These are phyloP conservation scores for Eucalyptus erythrocorys DNA, from an alignment of 345 rosid species.

Conservation along the genomic window DNA sequence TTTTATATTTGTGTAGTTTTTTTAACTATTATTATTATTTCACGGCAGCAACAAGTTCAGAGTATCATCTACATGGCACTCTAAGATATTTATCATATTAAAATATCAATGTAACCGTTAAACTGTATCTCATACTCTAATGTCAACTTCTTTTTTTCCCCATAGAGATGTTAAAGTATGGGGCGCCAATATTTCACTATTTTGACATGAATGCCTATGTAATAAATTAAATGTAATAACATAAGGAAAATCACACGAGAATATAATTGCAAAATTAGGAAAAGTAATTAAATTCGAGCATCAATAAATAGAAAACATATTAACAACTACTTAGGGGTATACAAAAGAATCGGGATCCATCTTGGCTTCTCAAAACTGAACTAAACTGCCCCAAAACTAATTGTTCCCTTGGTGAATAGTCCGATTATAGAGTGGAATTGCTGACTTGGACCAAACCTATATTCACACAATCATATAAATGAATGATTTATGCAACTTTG, in stretches of 20 bases:
- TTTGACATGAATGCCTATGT: neutral
- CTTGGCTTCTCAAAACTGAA: fast-evolving
- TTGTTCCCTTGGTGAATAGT: fast-evolving
- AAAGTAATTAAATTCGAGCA: neutral
- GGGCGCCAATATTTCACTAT: neutral
- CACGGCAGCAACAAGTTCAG: neutral
- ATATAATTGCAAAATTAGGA: neutral
- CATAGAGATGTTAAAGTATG: neutral
- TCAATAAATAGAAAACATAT: neutral
- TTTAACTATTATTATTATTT: neutral
- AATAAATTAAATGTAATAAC: neutral
- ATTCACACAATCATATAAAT: too few species aligned
- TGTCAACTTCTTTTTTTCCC: neutral
- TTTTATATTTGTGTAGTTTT: too few species aligned
- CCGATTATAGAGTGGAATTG: fast-evolving
- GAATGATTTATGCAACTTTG: neutral
- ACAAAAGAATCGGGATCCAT: too few species aligned
- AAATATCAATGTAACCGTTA: neutral
- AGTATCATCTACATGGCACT: neutral
- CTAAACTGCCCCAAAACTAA: too few species aligned
- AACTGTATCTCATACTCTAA: neutral
- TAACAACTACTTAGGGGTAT: neutral
- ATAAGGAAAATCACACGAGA: neutral
- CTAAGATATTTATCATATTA: neutral
- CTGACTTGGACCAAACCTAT: too few species aligned